Percentiles rank a stretch among this genome's conserved stretches.
Evolutionary conservation across 2,329 filamentous ascomycete species (phyloP).

Genomic region (Elsinoe arachidis): DNA sequence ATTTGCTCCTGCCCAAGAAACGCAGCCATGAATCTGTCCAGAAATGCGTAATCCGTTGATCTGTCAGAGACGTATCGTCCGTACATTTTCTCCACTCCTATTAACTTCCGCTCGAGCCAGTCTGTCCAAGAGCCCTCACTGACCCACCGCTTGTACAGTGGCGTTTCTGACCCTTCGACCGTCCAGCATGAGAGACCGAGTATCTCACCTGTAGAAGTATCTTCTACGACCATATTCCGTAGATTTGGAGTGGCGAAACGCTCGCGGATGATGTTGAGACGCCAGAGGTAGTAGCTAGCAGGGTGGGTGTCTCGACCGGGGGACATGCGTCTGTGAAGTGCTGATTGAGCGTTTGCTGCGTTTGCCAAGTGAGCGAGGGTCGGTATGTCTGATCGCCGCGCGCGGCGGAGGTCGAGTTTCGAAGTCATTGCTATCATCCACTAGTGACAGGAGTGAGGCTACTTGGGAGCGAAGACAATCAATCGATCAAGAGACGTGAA

Average conservation of each 20-base stretch:
- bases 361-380: background rate
- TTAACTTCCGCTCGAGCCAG: background rate
- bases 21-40: background rate
- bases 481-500: no score
- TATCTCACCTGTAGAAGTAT: background rate
- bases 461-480: no score
- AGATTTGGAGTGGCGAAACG: background rate
- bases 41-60: background rate
- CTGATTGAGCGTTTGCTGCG: background rate
- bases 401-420: background rate
- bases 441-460: no score
- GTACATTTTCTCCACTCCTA: background rate
- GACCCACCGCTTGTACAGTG: background rate
- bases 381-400: background rate
- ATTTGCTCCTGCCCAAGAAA: background rate
- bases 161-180: background rate
- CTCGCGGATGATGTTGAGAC: background rate
- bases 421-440: no score
- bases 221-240: background rate
- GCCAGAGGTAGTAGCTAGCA: background rate
- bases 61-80: background rate
- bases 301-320: background rate
- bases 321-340: background rate
- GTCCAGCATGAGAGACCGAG: background rate
- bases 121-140: background rate